These are phyloP conservation scores for Boletus smithii DNA, from an alignment of 1,284 basidiomycete genomes.

Conservation along the genomic window DNA sequence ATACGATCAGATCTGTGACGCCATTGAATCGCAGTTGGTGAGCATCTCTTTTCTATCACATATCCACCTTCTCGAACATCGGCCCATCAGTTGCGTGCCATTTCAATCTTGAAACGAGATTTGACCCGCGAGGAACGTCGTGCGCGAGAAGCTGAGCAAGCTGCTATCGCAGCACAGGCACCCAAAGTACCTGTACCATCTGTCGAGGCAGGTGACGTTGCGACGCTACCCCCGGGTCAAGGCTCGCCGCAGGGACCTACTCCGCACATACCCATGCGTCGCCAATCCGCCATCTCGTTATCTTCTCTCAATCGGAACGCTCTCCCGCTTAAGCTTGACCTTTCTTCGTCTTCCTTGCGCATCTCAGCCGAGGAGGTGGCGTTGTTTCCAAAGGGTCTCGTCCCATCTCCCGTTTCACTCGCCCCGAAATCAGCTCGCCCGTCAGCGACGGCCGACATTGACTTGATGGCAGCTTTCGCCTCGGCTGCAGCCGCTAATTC, in stretches of 20 bases:
- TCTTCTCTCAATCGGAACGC: slow-evolving; percentile 69
- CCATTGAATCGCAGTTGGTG: slow-evolving; percentile 67
- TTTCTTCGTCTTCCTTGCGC: slow-evolving; percentile 62
- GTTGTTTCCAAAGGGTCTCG: slow-evolving; percentile 49
- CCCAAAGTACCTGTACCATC: slow-evolving; percentile 28
- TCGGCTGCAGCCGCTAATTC: slow-evolving; percentile 35
- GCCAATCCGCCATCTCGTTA: slow-evolving; percentile 71
- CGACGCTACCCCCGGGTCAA: slow-evolving; percentile 18
- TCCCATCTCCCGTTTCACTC: slow-evolving; percentile 72
- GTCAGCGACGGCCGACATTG: slow-evolving; percentile 51
- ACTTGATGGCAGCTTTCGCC: slow-evolving; percentile 60
- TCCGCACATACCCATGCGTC: slow-evolving; percentile 39
- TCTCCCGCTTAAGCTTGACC: slow-evolving; percentile 68
- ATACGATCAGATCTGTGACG: slow-evolving; percentile 74
- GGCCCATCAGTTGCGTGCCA: slow-evolving; percentile 54
- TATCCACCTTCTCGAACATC: slow-evolving; percentile 3
- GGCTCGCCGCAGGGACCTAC: slow-evolving; percentile 33
- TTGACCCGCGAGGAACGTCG: slow-evolving; percentile 57
- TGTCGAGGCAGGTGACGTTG: slow-evolving; percentile 30
- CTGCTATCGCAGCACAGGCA: slow-evolving; percentile 34
- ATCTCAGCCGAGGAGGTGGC: slow-evolving; percentile 58
- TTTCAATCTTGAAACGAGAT: slow-evolving; percentile 67
- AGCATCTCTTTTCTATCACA: slow-evolving; percentile 24
- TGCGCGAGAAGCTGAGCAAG: slow-evolving; percentile 46
- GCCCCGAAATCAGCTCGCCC: slow-evolving; percentile 71